Conservation (phyloP, 2,329 filamentous ascomycete species). For the Claviceps pusilla region DNA sequence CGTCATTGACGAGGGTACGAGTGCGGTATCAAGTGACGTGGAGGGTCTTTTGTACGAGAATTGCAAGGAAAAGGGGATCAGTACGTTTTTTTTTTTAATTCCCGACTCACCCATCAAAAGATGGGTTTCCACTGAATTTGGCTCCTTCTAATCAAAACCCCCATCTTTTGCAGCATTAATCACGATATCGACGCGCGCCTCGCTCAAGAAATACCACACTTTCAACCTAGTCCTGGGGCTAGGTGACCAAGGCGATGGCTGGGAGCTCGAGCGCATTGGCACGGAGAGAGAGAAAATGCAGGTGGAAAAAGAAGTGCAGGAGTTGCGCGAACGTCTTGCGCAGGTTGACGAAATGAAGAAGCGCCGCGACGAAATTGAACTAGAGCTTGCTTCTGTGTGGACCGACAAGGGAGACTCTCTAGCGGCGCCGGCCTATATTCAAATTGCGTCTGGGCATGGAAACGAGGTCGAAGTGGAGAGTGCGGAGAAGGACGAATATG, state of each 20-base stretch:
- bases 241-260: conserved; percentile 68
- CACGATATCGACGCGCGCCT: conserved; percentile 87
- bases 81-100: conserved; percentile 34
- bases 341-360: conserved; percentile 76
- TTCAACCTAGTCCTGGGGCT: conserved; percentile 76
- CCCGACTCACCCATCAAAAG: not conserved
- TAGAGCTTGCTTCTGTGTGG: conserved; percentile 55
- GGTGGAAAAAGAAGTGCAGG: conserved; percentile 78
- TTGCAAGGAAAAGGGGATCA: conserved; percentile 86
- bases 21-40: conserved; percentile 84
- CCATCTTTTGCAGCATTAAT: conserved; percentile 51
- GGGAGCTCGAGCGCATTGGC: conserved; percentile 87
- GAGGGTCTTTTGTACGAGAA: conserved; percentile 87
- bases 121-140: not conserved
- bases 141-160: not conserved
- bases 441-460: conserved; percentile 5
- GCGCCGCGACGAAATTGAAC: conserved; percentile 65
- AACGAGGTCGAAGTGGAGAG: not conserved
- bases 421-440: conserved; percentile 30
- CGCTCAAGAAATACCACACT: conserved; percentile 88
- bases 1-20: conserved; percentile 90
- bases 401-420: conserved; percentile 33
- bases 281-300: conserved; percentile 86
- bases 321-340: conserved; percentile 63
- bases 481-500: not conserved